Evolutionary conservation across 164 flowering plant species (phyloP).

Genomic region (Tetrastigma voinierianum): DNA sequence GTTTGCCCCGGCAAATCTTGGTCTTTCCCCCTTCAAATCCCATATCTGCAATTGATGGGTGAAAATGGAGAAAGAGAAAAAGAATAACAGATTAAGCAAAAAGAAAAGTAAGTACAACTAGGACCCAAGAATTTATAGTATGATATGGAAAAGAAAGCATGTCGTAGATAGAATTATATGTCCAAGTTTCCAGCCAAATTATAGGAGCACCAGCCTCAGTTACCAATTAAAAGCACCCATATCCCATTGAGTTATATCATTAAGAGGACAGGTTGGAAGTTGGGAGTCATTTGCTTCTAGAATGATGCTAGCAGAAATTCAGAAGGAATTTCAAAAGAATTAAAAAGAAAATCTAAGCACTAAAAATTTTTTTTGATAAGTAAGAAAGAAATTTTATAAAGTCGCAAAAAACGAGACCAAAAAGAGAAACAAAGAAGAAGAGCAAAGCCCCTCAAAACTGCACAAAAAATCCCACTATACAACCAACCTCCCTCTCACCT

Average conservation of each 20-base stretch:
- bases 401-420: too few species aligned
- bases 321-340: background rate
- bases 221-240: background rate
- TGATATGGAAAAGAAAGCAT: background rate
- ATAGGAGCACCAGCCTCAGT: background rate
- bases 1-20: slow-evolving; percentile 49
- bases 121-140: background rate
- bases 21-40: slow-evolving; percentile 42
- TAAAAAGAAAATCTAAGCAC: background rate
- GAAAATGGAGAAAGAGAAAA: slow-evolving; percentile 3
- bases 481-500: too few species aligned
- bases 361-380: too few species aligned
- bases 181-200: background rate
- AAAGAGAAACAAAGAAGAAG: too few species aligned
- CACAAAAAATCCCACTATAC: too few species aligned
- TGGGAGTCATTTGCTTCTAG: background rate
- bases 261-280: background rate
- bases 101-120: background rate
- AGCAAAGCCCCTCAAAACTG: too few species aligned
- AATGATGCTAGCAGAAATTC: background rate
- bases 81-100: background rate
- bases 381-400: too few species aligned
- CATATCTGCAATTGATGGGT: slow-evolving; percentile 36
- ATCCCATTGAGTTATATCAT: background rate
- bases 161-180: background rate